Conservation (phyloP, 1,139 yeast genomes). For the Lodderomyces parapsilosis region DNA sequence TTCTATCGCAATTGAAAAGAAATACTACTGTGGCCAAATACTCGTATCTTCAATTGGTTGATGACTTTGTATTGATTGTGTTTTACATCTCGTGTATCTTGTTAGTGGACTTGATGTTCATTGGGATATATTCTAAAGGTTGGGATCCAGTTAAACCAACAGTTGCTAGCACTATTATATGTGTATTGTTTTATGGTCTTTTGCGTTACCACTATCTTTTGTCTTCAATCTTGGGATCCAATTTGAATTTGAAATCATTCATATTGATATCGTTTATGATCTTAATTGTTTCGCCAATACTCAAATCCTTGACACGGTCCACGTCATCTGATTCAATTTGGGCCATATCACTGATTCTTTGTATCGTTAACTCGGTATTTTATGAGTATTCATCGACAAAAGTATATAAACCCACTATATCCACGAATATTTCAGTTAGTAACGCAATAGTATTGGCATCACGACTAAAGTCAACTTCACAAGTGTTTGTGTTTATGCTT, state of each 20-base stretch:
- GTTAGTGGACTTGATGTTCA: conserved; percentile 60
- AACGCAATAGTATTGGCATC: conserved; percentile 91
- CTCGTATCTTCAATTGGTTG: conserved; percentile 58
- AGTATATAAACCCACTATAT: conserved; percentile 58
- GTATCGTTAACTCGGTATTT: conserved; percentile 61
- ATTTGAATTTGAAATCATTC: conserved; percentile 52
- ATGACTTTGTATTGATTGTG: conserved; percentile 69
- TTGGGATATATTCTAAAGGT: conserved; percentile 48
- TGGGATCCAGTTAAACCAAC: conserved; percentile 48
- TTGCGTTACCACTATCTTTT: conserved; percentile 1
- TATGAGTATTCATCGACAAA: conserved; percentile 59
- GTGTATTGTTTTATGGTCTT: conserved; percentile 27
- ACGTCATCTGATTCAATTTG: conserved; percentile 94
- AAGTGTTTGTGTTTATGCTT: conserved; percentile 80
- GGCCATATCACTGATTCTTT: conserved; percentile 83
- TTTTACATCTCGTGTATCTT: conserved; percentile 63
- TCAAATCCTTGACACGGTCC: conserved; percentile 82
- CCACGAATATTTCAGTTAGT: conserved; percentile 80
- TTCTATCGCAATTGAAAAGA: conserved; percentile 73
- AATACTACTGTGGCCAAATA: conserved; percentile 74
- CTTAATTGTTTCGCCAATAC: conserved; percentile 80
- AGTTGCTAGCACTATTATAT: conserved; percentile 20
- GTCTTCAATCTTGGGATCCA: neutral
- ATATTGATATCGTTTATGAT: conserved; percentile 66
- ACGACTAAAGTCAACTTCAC: conserved; percentile 65